Base-by-base conservation (phyloP, 2,329 filamentous ascomycete species). In the Trichoderma oligosporum region DNA sequence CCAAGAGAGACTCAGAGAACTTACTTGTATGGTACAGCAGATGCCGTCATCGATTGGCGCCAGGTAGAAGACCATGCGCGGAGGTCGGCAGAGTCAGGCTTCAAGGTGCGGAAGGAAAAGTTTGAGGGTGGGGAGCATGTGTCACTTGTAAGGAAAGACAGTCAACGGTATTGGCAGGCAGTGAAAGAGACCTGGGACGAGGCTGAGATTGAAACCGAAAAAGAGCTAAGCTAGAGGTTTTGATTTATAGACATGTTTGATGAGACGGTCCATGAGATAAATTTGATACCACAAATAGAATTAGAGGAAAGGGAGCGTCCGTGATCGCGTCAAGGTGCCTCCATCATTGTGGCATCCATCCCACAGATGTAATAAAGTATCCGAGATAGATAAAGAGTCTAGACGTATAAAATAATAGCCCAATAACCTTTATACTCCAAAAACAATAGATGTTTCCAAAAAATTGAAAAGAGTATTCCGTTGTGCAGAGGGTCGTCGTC, bases 1-100 rank as follows among this genome's bases (percentile, higher is more conserved):
- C 65, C 63, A 9, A 64, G 63, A 29, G 78, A 81, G 66, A 70
- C 70, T 4, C 68, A 74, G 18, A 71, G 81, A 33, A 69, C 74
- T n/a, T 84, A 83, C 60, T 60, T 83, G 16, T 84, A 82, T 59
- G 76, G 78, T 9, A 70, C 73, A 33, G 73, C 67, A 1, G 82
- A 84, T 63, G 58, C 63, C 33, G 70, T 82, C 60, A 76, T 84
- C 4, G 67, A 71, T 2, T 76, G 70, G 66, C 62, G 60, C 7
- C 74, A 81, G 58, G 72, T 84, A 4, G 78, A 82, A 65, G 57
- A 62, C 39, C 79, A 83, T 61, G 78, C 76, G 0, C 64, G 59
- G 2, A 68, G 74, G 41, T 78, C 80, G 0, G 62, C 52, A 27
- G 58, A 61, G 6, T 68, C 63, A 7, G 78, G 77, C 2, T 75